Evolutionary conservation across 805 yeast species (phyloP), one percentile per base, ranked within the genome.

Genomic region (Ogataea pilisensis): DNA sequence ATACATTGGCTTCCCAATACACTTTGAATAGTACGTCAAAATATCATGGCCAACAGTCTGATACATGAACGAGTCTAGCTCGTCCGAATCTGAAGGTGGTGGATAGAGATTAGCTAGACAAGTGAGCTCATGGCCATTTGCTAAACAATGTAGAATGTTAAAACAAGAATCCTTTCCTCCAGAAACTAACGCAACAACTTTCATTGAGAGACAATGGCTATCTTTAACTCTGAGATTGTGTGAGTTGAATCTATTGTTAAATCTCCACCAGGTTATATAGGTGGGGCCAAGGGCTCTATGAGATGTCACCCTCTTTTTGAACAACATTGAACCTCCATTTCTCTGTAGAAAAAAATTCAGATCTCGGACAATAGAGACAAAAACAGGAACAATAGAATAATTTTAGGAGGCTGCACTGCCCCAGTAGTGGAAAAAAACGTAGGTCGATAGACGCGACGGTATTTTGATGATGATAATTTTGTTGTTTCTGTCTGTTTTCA

Each of bases 161-260:
- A 75, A 93, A 65, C 90, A 88, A 8, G 97, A 90, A 61, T 93
- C 99, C 56, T 93, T 93, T 0, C 99, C 99, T 4, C 99, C 99
- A 1, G 96, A 86, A 0, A 93, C 80, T 18, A 93, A 70, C 0
- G 95, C 99, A 26, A 89, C 85, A 57, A 90, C 86, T 61, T 88
- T 89, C 99, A 93, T 91, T 28, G 29, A 28, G 31, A n/a, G n/a
- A n/a, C n/a, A n/a, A n/a, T n/a, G n/a, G 3, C 30, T 20, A 27
- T 20, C 25, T n/a, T n/a, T n/a, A n/a, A n/a, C n/a, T n/a, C n/a
- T n/a, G n/a, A n/a, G n/a, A n/a, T n/a, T n/a, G n/a, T n/a, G n/a
- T n/a, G n/a, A n/a, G n/a, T n/a, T n/a, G n/a, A n/a, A n/a, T n/a
- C n/a, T n/a, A n/a, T n/a, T n/a, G n/a, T n/a, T n/a, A n/a, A n/a